phyloP scores from a whole-genome alignment of 2,329 filamentous ascomycete species.

The Phialemoniopsis sp. region DNA sequence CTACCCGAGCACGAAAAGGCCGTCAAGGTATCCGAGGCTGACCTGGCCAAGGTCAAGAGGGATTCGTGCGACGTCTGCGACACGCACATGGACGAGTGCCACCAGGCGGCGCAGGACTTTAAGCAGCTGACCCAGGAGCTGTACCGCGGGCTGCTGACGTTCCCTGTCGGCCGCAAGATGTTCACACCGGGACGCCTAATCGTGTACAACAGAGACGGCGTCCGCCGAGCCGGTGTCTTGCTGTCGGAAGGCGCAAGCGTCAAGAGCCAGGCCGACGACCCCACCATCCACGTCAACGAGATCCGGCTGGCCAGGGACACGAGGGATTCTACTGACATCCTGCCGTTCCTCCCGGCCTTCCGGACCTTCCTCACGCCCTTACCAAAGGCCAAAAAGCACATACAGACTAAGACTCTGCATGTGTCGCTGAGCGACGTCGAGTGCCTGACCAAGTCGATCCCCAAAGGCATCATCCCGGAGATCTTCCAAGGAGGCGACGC shows the following conservation, averaged over 20 bases:
- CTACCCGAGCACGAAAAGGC: slow-evolving; percentile 94
- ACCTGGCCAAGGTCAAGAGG: slow-evolving; percentile 84
- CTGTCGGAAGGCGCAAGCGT: slow-evolving; percentile 69
- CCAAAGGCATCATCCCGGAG: slow-evolving; percentile 55
- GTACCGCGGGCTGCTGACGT: slow-evolving; percentile 70
- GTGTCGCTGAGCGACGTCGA: slow-evolving; percentile 78
- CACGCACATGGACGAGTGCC: slow-evolving; percentile 72
- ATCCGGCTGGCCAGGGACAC: slow-evolving; percentile 65
- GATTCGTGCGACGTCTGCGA: slow-evolving; percentile 82
- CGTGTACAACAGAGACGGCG: slow-evolving; percentile 76
- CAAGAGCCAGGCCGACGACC: slow-evolving; percentile 50
- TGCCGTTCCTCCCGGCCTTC: slow-evolving; percentile 76
- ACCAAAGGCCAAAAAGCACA: slow-evolving; percentile 61
- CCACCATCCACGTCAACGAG: slow-evolving; percentile 74
- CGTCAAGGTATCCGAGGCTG: slow-evolving; percentile 86
- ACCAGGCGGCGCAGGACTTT: slow-evolving; percentile 77
- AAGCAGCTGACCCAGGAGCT: slow-evolving; percentile 76
- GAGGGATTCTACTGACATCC: slow-evolving; percentile 75
- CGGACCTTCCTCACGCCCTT: slow-evolving; percentile 63
- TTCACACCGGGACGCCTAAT: slow-evolving; percentile 71
- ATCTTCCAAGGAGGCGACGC: slow-evolving; percentile 50
- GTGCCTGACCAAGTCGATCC: slow-evolving; percentile 69
- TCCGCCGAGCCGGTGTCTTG: slow-evolving; percentile 77
- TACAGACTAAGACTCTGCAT: slow-evolving; percentile 63
- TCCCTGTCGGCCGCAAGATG: slow-evolving; percentile 71